phyloP scores from a whole-genome alignment of 305 asterid species.

The Ajuga reptans region DNA sequence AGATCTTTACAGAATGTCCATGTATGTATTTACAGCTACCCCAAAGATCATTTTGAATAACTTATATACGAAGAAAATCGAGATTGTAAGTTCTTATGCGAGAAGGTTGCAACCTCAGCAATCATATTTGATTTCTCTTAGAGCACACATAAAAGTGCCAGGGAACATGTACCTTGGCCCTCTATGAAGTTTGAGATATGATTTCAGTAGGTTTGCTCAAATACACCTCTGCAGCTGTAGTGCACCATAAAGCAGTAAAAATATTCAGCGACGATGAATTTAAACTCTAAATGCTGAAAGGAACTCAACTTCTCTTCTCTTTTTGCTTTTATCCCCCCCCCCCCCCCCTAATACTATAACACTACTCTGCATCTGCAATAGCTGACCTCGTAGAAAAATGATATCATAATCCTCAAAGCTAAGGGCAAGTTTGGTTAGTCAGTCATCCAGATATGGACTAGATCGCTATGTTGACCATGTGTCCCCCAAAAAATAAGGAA shows the following conservation, averaged over 20 bases:
- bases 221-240: slow-evolving; percentile 13
- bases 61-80: background rate
- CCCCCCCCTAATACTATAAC: background rate
- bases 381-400: too few species aligned
- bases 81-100: background rate
- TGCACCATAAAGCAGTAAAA: background rate
- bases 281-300: background rate
- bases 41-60: background rate
- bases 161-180: slow-evolving; percentile 7
- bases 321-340: too few species aligned
- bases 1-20: slow-evolving; percentile 6
- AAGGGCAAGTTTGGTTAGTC: background rate
- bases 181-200: background rate
- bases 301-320: background rate
- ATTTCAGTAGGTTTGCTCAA: background rate
- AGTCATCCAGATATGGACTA: background rate
- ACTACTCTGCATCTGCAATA: background rate
- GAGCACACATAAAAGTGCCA: slow-evolving; percentile 8
- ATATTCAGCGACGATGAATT: background rate
- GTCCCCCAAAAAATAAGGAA: too few species aligned
- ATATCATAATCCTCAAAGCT: background rate
- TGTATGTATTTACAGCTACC: slow-evolving; percentile 19
- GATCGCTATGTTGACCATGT: too few species aligned
- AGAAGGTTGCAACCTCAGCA: background rate
- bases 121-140: background rate